Base-by-base conservation (phyloP, 768 basidiomycete genomes). In the Exsudoporus frostii region DNA sequence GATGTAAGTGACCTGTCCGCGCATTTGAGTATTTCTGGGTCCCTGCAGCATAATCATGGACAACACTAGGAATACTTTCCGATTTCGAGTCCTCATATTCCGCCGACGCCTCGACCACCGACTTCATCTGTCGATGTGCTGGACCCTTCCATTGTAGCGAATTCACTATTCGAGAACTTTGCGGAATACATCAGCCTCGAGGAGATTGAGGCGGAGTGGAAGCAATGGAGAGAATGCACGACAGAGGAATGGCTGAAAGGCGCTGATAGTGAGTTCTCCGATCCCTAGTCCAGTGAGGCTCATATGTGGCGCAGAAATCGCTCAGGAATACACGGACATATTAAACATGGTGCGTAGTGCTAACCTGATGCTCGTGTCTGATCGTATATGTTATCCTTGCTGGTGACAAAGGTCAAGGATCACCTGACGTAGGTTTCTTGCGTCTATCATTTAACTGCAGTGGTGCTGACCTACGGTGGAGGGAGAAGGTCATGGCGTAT, bases 191-290 rank as follows among this genome's bases (percentile, higher is more conserved):
- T 69, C n/a, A 59, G n/a, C 22, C 48, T 57, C 3, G 64, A 59
- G 10, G 64, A 65, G n/a, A 59, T 62, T 17, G 55, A 54, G 29
- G 51, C 51, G 7, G 56, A 57, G 14, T 63, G 67, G 55, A 67
- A 59, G 37, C 58, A 55, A 46, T 69, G 69, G 69, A 61, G 40
- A 36, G 61, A 59, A 13, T 67, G 68, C 33, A 57, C 67, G 9
- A 64, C 42, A 34, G 68, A 69, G 19, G 67, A 69, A 44, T 69
- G 68, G 69, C 20, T 71, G 22, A 63, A 65, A 46, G 68, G 60
- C 19, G 51, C 60, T 19, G 69, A 71, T 17, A 58, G 68, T 71
- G n/a, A 47, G 65, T 50, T 42, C 29, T 32, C 15, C 24, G 5
- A 32, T 36, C 22, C 19, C 20, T 41, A 38, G 27, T 22, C 14